These are phyloP conservation scores for Nothomitra cinnamomea DNA, from an alignment of 2,329 filamentous ascomycete species.

Conservation along the genomic window DNA sequence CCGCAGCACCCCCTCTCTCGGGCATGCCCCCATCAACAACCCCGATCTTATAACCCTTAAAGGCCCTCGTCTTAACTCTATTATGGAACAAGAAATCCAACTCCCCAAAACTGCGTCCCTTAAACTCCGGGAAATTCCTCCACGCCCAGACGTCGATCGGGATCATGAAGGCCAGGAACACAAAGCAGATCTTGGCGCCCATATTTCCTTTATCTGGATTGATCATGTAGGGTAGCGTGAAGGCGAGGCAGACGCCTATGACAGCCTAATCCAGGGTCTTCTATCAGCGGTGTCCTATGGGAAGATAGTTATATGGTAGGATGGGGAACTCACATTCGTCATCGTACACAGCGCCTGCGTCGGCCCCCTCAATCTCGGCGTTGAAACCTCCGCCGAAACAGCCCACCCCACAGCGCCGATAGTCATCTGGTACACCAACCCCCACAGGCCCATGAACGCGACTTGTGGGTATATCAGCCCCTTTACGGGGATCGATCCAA, in stretches of 20 bases:
- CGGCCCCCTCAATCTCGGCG: background rate
- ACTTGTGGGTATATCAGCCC: background rate
- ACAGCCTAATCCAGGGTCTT: conserved; percentile 31
- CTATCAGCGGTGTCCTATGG: conserved; percentile 14
- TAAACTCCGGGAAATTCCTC: conserved; percentile 37
- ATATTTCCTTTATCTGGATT: conserved; percentile 30
- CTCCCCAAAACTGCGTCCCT: conserved; percentile 35
- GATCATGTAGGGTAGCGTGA: conserved; percentile 30
- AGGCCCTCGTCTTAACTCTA: conserved; percentile 26
- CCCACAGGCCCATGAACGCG: background rate
- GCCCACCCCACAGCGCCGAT: conserved; percentile 1
- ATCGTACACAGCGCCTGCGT: background rate
- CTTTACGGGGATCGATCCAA: background rate
- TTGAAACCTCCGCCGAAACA: background rate
- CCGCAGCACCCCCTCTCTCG: too few species aligned
- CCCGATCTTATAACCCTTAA: conserved; percentile 9
- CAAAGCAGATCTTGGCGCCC: conserved; percentile 30
- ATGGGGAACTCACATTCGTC: background rate
- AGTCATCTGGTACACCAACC: background rate
- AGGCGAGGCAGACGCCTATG: conserved; percentile 28
- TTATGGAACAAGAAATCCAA: conserved; percentile 38
- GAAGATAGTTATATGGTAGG: too few species aligned
- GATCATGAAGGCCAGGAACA: conserved; percentile 27
- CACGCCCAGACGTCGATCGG: conserved; percentile 32
- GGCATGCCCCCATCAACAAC: too few species aligned